Conservation (phyloP, 2,329 filamentous ascomycete genomes). For the Fusarium solani-melongenae region DNA sequence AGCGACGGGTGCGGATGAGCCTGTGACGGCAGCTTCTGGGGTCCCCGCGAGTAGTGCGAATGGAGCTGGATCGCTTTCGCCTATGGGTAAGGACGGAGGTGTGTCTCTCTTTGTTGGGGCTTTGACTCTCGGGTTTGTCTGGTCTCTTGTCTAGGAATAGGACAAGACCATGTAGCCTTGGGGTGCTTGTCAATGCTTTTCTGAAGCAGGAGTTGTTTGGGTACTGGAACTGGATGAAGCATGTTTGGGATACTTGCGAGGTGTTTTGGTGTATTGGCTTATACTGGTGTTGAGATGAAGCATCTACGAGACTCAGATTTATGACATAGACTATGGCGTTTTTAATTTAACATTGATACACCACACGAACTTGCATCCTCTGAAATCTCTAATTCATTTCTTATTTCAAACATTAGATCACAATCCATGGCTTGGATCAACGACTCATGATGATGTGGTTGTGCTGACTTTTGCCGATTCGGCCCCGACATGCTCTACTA, state of each 20-base stretch:
- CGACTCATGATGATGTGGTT: background rate
- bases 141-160: slow-evolving; percentile 18
- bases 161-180: background rate
- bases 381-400: fast-evolving
- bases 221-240: background rate
- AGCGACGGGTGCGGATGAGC: slow-evolving; percentile 61
- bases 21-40: slow-evolving; percentile 62
- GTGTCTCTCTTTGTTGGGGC: slow-evolving; percentile 17
- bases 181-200: background rate
- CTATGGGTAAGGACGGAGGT: background rate
- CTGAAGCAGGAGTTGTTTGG: background rate
- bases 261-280: background rate
- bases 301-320: background rate
- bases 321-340: background rate
- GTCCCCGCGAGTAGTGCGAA: slow-evolving; percentile 38
- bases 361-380: background rate
- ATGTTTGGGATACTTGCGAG: background rate
- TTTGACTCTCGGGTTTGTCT: slow-evolving; percentile 29
- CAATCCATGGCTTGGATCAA: background rate
- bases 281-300: background rate
- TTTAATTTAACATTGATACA: background rate
- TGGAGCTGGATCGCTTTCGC: slow-evolving; percentile 18
- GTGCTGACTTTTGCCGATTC: slow-evolving; percentile 30
- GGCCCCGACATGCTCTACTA: slow-evolving; percentile 29
- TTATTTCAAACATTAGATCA: background rate